Evolutionary conservation across 208 protist genomes (phyloP), one percentile per base, ranked within the genome.

Genomic region (Trypanosoma caninum): DNA sequence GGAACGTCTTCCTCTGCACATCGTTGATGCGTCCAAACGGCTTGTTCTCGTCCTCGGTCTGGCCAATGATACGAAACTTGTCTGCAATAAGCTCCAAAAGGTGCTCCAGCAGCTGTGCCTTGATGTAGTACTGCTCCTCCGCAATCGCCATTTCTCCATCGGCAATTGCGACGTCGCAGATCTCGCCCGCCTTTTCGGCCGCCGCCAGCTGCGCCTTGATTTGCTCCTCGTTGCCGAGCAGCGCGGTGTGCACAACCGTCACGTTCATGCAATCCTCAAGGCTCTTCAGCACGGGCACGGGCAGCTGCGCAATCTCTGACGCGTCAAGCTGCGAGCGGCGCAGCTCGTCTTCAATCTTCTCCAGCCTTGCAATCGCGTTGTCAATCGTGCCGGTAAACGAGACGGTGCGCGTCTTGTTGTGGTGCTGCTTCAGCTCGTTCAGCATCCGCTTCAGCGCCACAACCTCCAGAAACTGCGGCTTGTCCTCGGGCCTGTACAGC

Each of bases 1-100:
- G 83, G 60, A 78, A 81, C 50, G 83, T 73, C 66, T 82, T 82
- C 77, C 85, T 90, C 83, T 90, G 83, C 57, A 83, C 68, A 28
- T 80, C 74, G 37, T 76, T 69, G 52, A 80, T 76, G 38, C 50
- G 54, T 37, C 48, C 48, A 44, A 80, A 80, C 31, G 45, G 60
- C 64, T 76, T 76, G 65, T 80, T 80, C 64, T 80, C 74, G 51
- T 80, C 74, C 58, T 80, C 74, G 23, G 74, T 80, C 69, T 77
- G 69, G 9, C 74, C 74, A 67, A 80, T 80, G 50, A 80, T 76
- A 30, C 74, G 68, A 65, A 80, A 80, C 65, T 80, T 80, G 69
- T 80, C 74, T 14, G 58, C 52, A 20, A 80, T 69, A 5, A 80
- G 74, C 60, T 80, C 74, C 28, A 80, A 69, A 28, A 80, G 69